phyloP scores from a whole-genome alignment of 2,329 filamentous ascomycete species.

The Sclerotinia sclerotiorum region DNA sequence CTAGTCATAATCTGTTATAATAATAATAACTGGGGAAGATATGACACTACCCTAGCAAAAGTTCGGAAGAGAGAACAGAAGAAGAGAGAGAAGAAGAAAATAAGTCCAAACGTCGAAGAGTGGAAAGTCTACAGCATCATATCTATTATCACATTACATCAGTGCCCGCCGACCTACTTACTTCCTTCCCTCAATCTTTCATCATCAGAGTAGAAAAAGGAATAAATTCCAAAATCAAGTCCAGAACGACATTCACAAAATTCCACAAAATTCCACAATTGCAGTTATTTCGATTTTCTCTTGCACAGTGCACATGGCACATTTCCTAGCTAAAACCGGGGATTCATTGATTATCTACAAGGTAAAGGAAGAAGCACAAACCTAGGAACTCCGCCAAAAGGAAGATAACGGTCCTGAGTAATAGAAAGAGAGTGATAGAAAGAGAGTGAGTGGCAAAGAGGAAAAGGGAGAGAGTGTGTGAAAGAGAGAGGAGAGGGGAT shows the following conservation, averaged over 20 bases:
- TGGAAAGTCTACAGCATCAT: background rate
- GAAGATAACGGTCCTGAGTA: background rate
- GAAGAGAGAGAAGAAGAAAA: background rate
- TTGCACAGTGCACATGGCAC: background rate
- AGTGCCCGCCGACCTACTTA: too few species aligned
- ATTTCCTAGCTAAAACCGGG: constrained; percentile 1
- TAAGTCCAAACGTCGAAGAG: background rate
- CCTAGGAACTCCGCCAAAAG: background rate
- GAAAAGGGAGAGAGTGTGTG: background rate
- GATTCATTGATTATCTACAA: background rate
- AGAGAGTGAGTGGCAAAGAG: background rate
- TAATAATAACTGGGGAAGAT: background rate
- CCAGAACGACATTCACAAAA: background rate
- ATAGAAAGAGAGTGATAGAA: background rate
- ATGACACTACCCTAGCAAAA: background rate
- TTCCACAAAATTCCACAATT: constrained; percentile 2
- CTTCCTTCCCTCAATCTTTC: background rate
- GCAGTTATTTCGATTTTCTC: background rate
- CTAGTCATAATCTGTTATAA: background rate
- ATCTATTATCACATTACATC: background rate
- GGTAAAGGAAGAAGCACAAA: background rate
- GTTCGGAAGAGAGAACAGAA: background rate
- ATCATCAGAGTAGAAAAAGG: background rate
- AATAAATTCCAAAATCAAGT: background rate
- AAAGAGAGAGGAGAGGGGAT: background rate